Evolutionary conservation across 2,329 filamentous ascomycete species (phyloP), one percentile per base, ranked within the genome.

Genomic region (Laburnicola sp.): DNA sequence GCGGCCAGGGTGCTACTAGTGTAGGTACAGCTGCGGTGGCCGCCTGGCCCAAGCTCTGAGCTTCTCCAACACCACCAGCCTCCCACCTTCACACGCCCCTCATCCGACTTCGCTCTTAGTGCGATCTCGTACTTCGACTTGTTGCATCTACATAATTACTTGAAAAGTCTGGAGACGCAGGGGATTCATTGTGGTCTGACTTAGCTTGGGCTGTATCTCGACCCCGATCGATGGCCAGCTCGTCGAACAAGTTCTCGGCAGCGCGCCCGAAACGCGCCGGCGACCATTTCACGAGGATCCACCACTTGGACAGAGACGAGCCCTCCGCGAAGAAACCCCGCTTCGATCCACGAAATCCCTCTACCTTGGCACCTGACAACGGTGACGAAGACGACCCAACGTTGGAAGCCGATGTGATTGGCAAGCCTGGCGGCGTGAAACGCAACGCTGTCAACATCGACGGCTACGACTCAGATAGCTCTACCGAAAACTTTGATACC

Each of bases 391-490:
- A 88, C 58, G 85, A 91, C 62, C 84, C 85, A 0, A 82, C 93
- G 26, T 82, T 99, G 6, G 90, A 96, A 44, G 91, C 92, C 22
- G 94, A 97, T 68, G 92, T 97, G 34, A 97, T 97, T 58, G 91
- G 92, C 11, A 82, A 82, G 45, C 81, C 84, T 16, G 84, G 84
- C 1, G 82, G 84, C 35, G 89, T 91, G 0, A 96, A 96, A 72
- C 89, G 94, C 56, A 93, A 93, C 60, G 94, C 93, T 0, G 89
- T 99, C 48, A 97, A 97, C 66, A 85, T 99, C 35, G 94, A 97
- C 67, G 94, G 94, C 44, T 99, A 97, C 75, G 93, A 97, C 62
- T 94, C 88, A 7, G 94, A 99, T 74, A 85, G 82, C 50, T 96
- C 93, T 45, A 93, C 95, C 58, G 94, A 97, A 68, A 91, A 89